Conservation (phyloP, 371 early-diverging fungal species). For the Mortierella polycephala region DNA sequence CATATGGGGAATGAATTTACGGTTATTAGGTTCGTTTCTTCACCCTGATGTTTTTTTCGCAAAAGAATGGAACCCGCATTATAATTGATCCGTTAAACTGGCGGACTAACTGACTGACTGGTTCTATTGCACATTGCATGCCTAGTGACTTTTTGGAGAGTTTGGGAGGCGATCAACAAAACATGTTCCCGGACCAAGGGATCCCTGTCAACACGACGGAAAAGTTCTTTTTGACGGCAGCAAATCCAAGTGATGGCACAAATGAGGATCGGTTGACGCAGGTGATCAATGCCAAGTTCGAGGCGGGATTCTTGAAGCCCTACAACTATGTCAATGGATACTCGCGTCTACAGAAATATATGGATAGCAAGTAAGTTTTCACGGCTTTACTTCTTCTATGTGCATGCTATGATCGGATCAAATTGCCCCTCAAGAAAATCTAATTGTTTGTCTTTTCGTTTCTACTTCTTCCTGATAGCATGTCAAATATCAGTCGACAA, state of each 20-base stretch:
- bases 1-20: conserved; percentile 86
- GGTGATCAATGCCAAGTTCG: conserved; percentile 91
- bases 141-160: conserved; percentile 75
- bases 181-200: conserved; percentile 41
- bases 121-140: too few relatives aligned
- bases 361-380: conserved; percentile 81
- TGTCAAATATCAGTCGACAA: conserved; percentile 78
- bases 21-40: conserved; percentile 66
- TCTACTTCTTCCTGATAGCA: conserved; percentile 50
- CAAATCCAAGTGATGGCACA: conserved; percentile 87
- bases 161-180: conserved; percentile 61
- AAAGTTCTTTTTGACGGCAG: conserved; percentile 88
- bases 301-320: conserved; percentile 92
- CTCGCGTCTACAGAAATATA: conserved; percentile 85
- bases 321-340: conserved; percentile 94
- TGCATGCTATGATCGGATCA: too few relatives aligned
- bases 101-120: too few relatives aligned
- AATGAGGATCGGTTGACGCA: conserved; percentile 87
- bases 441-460: too few relatives aligned
- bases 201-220: conserved; percentile 75
- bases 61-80: too few relatives aligned
- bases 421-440: too few relatives aligned
- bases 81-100: too few relatives aligned
- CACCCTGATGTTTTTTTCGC: too few relatives aligned
- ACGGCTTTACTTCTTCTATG: neutral